Conservation (phyloP, 2,329 filamentous ascomycete species). For the Endocalyx cinctus region DNA sequence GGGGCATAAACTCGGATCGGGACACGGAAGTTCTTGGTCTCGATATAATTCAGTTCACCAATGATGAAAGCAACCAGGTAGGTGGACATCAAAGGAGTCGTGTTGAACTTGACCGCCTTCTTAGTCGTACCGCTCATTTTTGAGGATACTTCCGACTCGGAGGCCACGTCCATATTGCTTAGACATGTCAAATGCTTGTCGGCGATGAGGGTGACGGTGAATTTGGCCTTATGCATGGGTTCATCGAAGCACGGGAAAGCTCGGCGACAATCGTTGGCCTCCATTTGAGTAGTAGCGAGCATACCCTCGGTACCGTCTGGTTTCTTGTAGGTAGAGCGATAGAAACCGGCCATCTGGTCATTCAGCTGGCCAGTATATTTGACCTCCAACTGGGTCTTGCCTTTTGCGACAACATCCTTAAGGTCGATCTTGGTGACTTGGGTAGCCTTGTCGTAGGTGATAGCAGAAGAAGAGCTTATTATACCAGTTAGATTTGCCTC, state of each 20-base stretch:
- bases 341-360: constrained; percentile 96
- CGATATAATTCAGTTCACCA: constrained; percentile 88
- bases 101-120: constrained; percentile 89
- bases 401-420: constrained; percentile 65
- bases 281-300: constrained; percentile 91
- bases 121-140: constrained; percentile 58
- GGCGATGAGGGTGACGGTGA: constrained; percentile 84
- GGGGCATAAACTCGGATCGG: constrained; percentile 94
- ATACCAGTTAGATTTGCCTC: constrained; percentile 17
- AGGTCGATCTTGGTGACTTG: constrained; percentile 83
- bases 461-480: constrained; percentile 57
- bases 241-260: constrained; percentile 98
- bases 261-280: constrained; percentile 86
- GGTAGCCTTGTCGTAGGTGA: constrained; percentile 71
- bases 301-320: constrained; percentile 73
- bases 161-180: constrained; percentile 93
- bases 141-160: constrained; percentile 68
- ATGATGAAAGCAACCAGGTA: constrained; percentile 93
- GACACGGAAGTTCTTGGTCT: constrained; percentile 85
- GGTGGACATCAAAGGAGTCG: constrained; percentile 90
- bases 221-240: constrained; percentile 87
- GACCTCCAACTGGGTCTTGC: constrained; percentile 72
- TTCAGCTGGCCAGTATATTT: constrained; percentile 76
- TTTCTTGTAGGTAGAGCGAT: constrained; percentile 88
- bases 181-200: constrained; percentile 88